Percentiles rank a stretch among this genome's conserved stretches.
Evolutionary conservation across 2,329 filamentous ascomycete genomes (phyloP).

Genomic region (Daldinia sp.): DNA sequence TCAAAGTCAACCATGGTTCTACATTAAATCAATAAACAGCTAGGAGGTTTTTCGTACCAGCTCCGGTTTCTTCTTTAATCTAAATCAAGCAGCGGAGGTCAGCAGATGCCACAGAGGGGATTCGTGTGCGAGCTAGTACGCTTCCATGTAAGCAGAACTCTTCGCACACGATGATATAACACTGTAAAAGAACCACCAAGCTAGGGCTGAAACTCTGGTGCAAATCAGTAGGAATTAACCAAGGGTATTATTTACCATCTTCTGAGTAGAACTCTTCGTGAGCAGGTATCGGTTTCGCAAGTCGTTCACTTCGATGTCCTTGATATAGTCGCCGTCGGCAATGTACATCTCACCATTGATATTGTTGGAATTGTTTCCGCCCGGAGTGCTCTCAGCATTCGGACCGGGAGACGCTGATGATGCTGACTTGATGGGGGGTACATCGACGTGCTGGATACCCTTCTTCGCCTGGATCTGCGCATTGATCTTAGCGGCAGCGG

Average conservation of each 20-base stretch:
- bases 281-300: slow-evolving; percentile 95
- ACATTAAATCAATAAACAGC: slow-evolving; percentile 60
- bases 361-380: slow-evolving; percentile 59
- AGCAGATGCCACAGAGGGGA: slow-evolving; percentile 89
- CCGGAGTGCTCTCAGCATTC: slow-evolving; percentile 49
- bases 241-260: slow-evolving; percentile 96
- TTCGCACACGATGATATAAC: slow-evolving; percentile 64
- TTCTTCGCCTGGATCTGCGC: slow-evolving; percentile 87
- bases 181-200: slow-evolving; percentile 52
- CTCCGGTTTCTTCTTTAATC: slow-evolving; percentile 99
- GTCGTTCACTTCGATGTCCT: slow-evolving; percentile 99
- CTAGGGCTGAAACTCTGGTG: slow-evolving; percentile 57
- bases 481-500: slow-evolving; percentile 89
- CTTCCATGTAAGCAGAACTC: slow-evolving; percentile 77
- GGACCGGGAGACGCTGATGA: slow-evolving; percentile 59
- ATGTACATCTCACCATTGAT: slow-evolving; percentile 92
- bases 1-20: slow-evolving; percentile 69
- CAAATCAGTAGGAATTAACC: slow-evolving; percentile 74
- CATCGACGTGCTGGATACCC: slow-evolving; percentile 89
- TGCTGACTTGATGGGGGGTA: slow-evolving; percentile 79
- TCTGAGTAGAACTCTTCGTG: slow-evolving; percentile 96
- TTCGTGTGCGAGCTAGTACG: slow-evolving; percentile 72
- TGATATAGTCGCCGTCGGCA: slow-evolving; percentile 96
- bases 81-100: slow-evolving; percentile 90
- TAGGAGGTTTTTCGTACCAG: slow-evolving; percentile 84